Base-by-base conservation (phyloP, 2,329 filamentous ascomycete genomes). In the Penicillium sp. region DNA sequence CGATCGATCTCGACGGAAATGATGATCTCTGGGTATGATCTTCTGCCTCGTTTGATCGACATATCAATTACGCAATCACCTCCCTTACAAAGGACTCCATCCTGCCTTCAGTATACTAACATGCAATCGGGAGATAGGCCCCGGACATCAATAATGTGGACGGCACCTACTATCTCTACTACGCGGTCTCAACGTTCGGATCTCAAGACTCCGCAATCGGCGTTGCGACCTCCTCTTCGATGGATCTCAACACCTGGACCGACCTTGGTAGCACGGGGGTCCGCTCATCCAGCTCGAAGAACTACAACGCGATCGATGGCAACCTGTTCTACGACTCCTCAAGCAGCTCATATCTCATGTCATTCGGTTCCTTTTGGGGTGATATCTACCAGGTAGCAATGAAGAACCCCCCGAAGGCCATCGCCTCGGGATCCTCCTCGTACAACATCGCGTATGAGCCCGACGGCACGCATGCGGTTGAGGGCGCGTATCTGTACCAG, bases 321-420 rank as follows among this genome's bases (percentile, higher is more conserved):
- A 86, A 85, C 64, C 71, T 88, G 2, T 73, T 87, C 63, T 69
- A 78, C 11, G 78, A 74, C 2, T 76, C 75, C 41, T 67, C 66
- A 8, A 73, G 62, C 2, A 41, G 35, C 35, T 13, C 35, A 6
- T 83, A 83, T 66, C 81, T 82, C 61, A 75, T 88, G 71, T 86
- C 81, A 63, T 91, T 90, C 65, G 89, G 89, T 26, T 89, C 86
- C 13, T 91, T 90, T 81, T 92, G 88, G 88, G 74, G 78, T 7
- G 84, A 88, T 69, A 81, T 91, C 62, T 89, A 86, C 76, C 85
- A 87, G 70, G 85, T 86, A 1, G 71, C 78, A 41, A 82, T 90
- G 71, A 70, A 71, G 23, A 67, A 70, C 3, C 67, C 66, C 1
- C 77, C 77, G 5, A 70, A 71, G 2, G 73, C 70, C 44, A 21